Conservation (phyloP, 2,329 filamentous ascomycete species). For the Calonectria montana region DNA sequence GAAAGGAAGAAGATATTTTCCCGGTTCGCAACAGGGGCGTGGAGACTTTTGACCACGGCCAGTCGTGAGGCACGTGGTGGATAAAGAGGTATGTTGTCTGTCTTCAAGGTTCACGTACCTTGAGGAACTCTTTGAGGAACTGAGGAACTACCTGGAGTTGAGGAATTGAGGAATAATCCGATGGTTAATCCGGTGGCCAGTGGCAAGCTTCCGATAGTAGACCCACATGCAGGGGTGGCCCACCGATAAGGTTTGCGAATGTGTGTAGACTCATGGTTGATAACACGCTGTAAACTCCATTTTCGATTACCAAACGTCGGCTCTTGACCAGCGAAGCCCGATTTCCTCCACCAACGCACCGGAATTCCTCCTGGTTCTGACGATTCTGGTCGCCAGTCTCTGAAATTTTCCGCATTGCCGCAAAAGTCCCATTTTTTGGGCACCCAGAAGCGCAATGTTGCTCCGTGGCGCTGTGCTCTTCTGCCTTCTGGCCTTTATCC, state of each 20-base stretch:
- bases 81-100: constrained; percentile 15
- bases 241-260: constrained; percentile 34
- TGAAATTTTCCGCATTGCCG: neutral
- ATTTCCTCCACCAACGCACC: constrained; percentile 19
- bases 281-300: constrained; percentile 50
- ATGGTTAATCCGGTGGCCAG: constrained; percentile 34
- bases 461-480: constrained; percentile 61
- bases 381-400: constrained; percentile 12
- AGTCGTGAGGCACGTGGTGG: neutral
- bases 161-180: constrained; percentile 39
- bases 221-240: constrained; percentile 21
- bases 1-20: neutral
- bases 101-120: constrained; percentile 20
- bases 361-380: constrained; percentile 5
- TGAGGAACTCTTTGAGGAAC: neutral
- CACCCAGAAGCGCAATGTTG: constrained; percentile 58
- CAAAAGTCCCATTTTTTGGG: constrained; percentile 28
- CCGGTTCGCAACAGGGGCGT: neutral
- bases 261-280: constrained; percentile 33
- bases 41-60: neutral
- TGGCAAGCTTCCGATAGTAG: constrained; percentile 36
- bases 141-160: constrained; percentile 8
- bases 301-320: constrained; percentile 7
- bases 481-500: constrained; percentile 64
- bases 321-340: constrained; percentile 5